phyloP scores from a whole-genome alignment of 345 rosid genomes.

The Corymbia maculata region DNA sequence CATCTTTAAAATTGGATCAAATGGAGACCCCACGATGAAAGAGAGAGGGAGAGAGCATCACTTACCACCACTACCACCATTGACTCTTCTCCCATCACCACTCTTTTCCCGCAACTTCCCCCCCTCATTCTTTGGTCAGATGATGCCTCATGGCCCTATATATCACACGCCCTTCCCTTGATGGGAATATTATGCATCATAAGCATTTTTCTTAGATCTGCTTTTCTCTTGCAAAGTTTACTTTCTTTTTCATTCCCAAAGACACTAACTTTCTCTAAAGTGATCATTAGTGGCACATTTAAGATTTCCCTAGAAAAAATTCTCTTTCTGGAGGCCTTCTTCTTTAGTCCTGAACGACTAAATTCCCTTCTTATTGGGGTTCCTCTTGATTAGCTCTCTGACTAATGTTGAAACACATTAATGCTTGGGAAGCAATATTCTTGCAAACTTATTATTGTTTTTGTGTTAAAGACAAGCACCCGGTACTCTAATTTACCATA shows the following conservation, averaged over 20 bases:
- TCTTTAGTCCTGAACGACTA: neutral
- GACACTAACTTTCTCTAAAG: slow-evolving; percentile 14
- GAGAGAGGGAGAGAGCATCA: slow-evolving; percentile 1
- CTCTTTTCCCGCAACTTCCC: slow-evolving; percentile 11
- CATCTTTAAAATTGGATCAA: neutral
- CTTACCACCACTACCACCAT: slow-evolving; percentile 9
- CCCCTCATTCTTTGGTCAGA: slow-evolving; percentile 7
- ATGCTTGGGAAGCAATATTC: neutral
- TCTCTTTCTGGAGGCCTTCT: neutral
- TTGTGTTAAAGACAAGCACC: neutral
- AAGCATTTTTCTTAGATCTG: neutral
- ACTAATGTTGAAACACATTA: neutral
- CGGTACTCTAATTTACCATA: neutral
- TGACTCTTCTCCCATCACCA: slow-evolving; percentile 18
- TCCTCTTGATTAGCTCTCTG: neutral
- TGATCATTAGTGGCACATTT: slow-evolving; percentile 17
- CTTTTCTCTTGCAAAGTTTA: slow-evolving; percentile 1
- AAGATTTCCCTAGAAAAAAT: neutral
- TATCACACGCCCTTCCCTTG: neutral
- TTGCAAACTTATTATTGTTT: neutral
- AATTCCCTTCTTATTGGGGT: neutral
- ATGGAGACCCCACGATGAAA: neutral
- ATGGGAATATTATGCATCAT: slow-evolving; percentile 24
- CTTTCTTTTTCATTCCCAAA: slow-evolving; percentile 4
- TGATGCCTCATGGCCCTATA: slow-evolving; percentile 10